Percentiles rank a stretch among this genome's conserved stretches.
Evolutionary conservation across 1,284 basidiomycete species (phyloP).

Genomic region (Fomes fomentarius): DNA sequence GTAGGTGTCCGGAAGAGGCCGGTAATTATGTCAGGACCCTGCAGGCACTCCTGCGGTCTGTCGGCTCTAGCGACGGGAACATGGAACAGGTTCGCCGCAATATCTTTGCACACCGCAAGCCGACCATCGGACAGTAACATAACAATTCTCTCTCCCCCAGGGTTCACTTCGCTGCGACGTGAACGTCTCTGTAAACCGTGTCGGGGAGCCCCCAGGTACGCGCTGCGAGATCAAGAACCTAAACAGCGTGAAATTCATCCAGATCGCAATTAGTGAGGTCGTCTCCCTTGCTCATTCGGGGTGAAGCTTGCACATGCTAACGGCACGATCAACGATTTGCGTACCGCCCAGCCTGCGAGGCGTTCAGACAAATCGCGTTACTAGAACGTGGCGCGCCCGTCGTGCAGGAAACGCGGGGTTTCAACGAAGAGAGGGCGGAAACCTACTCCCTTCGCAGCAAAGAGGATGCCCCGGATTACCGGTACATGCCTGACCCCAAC

Average conservation of each 20-base stretch:
- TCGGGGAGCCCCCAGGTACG: constrained; percentile 72
- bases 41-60: constrained; percentile 79
- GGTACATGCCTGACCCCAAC: constrained; percentile 99
- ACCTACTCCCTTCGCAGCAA: constrained; percentile 89
- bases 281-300: too few species aligned
- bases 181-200: constrained; percentile 87
- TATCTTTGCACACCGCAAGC: not conserved
- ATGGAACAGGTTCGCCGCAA: constrained; percentile 85
- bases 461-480: constrained; percentile 94
- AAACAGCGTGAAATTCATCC: constrained; percentile 89
- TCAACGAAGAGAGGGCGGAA: constrained; percentile 81
- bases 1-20: constrained; percentile 88
- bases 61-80: constrained; percentile 92
- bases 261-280: constrained; percentile 81
- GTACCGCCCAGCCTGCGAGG: constrained; percentile 75
- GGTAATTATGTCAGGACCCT: constrained; percentile 87
- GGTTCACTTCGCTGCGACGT: constrained; percentile 95
- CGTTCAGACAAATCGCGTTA: constrained; percentile 69
- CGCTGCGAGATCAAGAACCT: constrained; percentile 98
- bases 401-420: constrained; percentile 89
- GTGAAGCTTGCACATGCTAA: too few species aligned
- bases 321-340: too few species aligned
- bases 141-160: constrained; percentile 42
- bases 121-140: not conserved
- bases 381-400: constrained; percentile 54